Base-by-base conservation (phyloP, 306 rosid genomes). In the Carpinus fangiana region DNA sequence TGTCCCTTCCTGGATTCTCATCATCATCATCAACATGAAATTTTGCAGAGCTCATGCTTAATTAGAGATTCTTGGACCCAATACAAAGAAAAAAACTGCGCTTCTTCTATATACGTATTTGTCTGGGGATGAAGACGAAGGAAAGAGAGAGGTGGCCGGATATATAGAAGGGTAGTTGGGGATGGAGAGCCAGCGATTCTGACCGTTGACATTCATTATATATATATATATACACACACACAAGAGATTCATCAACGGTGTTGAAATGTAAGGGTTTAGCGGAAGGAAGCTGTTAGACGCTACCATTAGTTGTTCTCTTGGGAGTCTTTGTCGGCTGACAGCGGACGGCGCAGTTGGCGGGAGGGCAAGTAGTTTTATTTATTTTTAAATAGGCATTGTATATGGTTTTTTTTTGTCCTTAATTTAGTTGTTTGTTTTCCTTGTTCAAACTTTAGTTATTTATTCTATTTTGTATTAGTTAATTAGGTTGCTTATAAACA, bases 141-240 rank as follows among this genome's bases (percentile, higher is more conserved):
- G 20, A 28, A 18, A n/a, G 4, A 31, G 59, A 13, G 50, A 52
- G 69, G 8, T 8, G 10, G 4, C 34, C 34, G 11, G 13, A 14
- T 72, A 69, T 34, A 59, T 26, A 76, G 76, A 52, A 4, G 11
- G 13, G 43, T 10, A 3, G 72, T 68, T 56, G 46, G 21, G 23
- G 12, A 0, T 51, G 50, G 7, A 18, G 31, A 54, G 97, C 93
- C 96, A 83, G 84, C 96, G 38, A 84, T 84, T 89, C 82, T 83
- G 97, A 92, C 97, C 90, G 86, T 90, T 90, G 96, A 92, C 96
- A 69, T 5, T 38, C 47, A 46, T 28, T 61, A 26, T 31, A 34
- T 64, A 34, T 28, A 2, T 28, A 4, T 4, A 28, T 61, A 61
- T 12, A 13, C 28, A 16, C 11, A 36, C 5, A 28, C 34, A 36